Base-by-base conservation (phyloP, 345 rosid genomes). In the Salix caprea region DNA sequence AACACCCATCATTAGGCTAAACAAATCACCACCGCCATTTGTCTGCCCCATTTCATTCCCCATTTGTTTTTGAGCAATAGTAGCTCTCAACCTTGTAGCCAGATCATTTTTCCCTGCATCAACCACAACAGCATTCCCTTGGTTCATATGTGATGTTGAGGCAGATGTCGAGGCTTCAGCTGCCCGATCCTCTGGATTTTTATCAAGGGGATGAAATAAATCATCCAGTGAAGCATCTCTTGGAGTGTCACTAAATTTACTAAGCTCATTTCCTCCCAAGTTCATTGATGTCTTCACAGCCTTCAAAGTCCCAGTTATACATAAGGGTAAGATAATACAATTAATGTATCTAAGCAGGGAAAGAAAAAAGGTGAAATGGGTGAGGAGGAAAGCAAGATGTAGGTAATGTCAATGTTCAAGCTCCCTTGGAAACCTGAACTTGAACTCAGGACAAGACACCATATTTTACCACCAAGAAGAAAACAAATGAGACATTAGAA, bases 171-270 rank as follows among this genome's bases (percentile, higher is more conserved):
- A 28, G 28, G 28, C 28, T 28, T 28, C 28, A 28, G 28, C 28
- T 28, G 28, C 28, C 28, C 28, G 28, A 28, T 28, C 28, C 28
- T 28, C 28, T 28, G 28, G 28, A 28, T 28, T 28, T 28, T 28
- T 28, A 28, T 28, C 28, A 28, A 28, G 28, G 28, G 28, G 28
- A 28, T 28, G 28, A 88, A 95, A 95, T 80, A 93, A 85, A 90
- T 93, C 99, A 78, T 93, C 98, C 87, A 96, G 84, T 69, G 91
- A 91, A 78, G 97, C 99, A 91, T 93, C 99, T 78, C 94, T 96
- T 7, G 99, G 98, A 28, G 28, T 28, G 28, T 28, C 28, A 28
- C 28, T 28, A 28, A 28, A 28, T 28, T 28, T 28, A 28, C 89
- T 88, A 76, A 93, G 89, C 82, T 89, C 99, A 80, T 88, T 91